A percentile compares a stretch with the other conserved stretches of the same genome.
Conservation (phyloP, 768 basidiomycete species). For the Phylloporus sp. region DNA sequence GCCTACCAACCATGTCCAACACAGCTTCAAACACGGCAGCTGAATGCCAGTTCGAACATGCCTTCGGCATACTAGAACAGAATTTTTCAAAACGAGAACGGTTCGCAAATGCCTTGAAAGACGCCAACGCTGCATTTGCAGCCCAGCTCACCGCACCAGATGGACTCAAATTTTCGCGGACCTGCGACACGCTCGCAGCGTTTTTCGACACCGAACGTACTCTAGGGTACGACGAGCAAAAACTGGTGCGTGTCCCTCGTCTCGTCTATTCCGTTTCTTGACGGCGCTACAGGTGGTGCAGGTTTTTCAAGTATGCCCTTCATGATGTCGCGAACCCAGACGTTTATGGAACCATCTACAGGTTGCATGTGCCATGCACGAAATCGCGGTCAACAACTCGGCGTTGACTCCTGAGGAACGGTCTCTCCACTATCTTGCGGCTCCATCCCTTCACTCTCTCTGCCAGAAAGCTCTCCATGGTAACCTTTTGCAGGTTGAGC, state of each 20-base stretch:
- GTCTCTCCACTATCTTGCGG: constrained; percentile 8
- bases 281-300: constrained; percentile 14
- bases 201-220: constrained; percentile 7
- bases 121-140: constrained; percentile 12
- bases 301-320: constrained; percentile 18
- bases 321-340: neutral
- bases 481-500: neutral
- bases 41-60: constrained; percentile 1
- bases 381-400: constrained; percentile 18
- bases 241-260: constrained; percentile 5
- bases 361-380: constrained; percentile 23
- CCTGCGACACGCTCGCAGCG: constrained; percentile 8
- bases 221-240: constrained; percentile 8
- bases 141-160: constrained; percentile 14
- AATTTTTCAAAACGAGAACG: neutral
- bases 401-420: constrained; percentile 3
- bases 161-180: constrained; percentile 1
- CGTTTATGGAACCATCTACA: constrained; percentile 3
- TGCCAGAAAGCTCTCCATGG: neutral
- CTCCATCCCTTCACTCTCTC: constrained; percentile 3
- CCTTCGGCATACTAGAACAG: neutral
- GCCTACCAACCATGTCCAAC: constrained; percentile 10
- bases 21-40: neutral
- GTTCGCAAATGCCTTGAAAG: constrained; percentile 5
- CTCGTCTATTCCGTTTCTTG: neutral